phyloP scores from a whole-genome alignment of 164 flowering plant genomes.

The Vitis vinifera region DNA sequence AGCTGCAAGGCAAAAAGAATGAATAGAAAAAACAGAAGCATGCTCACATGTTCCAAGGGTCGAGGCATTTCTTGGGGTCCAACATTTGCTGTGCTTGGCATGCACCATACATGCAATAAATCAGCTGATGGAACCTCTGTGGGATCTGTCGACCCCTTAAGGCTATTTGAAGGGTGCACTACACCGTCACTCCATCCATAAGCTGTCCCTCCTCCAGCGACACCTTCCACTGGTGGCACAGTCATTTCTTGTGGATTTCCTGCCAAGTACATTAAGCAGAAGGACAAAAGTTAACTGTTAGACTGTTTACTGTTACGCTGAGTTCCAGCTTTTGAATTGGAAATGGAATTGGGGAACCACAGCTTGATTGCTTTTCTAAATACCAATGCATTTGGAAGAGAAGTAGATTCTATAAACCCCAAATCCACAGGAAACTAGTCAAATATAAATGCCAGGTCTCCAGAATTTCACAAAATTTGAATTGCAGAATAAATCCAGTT shows the following conservation, averaged over 20 bases:
- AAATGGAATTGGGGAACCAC: too few species aligned
- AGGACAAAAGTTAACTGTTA: too few species aligned
- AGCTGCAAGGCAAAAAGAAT: background rate
- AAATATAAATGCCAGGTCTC: too few species aligned
- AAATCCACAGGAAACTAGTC: too few species aligned
- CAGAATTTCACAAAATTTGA: too few species aligned
- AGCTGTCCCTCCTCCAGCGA: slow-evolving; percentile 95
- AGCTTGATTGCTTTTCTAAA: too few species aligned
- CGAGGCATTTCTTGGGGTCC: slow-evolving; percentile 88
- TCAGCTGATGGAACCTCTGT: slow-evolving; percentile 71
- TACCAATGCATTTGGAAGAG: too few species aligned
- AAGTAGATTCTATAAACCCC: too few species aligned
- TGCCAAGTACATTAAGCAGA: slow-evolving; percentile 5
- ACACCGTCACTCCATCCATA: slow-evolving; percentile 91
- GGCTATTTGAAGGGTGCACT: slow-evolving; percentile 26
- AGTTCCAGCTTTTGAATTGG: too few species aligned
- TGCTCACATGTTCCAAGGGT: slow-evolving; percentile 68
- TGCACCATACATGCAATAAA: slow-evolving; percentile 83
- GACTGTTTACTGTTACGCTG: too few species aligned
- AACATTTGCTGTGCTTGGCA: slow-evolving; percentile 91
- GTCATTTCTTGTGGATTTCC: slow-evolving; percentile 32
- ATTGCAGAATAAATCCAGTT: too few species aligned
- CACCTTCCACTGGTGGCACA: slow-evolving; percentile 93
- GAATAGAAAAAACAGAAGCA: background rate
- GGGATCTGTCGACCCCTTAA: slow-evolving; percentile 67